Base-by-base conservation (phyloP, 2,329 filamentous ascomycete species). In the Aspergillus clavatus region DNA sequence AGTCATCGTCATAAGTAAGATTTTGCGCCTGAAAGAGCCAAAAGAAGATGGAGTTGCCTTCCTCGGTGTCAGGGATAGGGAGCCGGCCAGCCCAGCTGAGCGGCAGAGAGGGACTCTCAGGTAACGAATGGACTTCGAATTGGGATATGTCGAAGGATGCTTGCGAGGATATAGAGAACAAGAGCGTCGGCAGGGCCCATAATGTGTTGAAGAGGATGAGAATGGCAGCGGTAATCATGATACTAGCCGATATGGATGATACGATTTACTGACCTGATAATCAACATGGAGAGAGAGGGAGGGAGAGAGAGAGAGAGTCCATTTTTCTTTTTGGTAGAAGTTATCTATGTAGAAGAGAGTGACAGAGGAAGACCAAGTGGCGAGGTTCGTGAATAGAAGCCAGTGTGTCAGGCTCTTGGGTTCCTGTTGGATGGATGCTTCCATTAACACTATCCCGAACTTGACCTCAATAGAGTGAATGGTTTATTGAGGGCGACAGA, bases 1-100 rank as follows among this genome's bases (percentile, higher is more conserved):
- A 41, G 18, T 66, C 58, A 16, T 67, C 58, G 47, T 65, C 55
- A 12, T 66, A 60, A 7, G 37, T 37, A 6, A 38, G 19, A 18
- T 63, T 47, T 45, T 69, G 63, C 14, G 63, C 42, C 41, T 65
- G 48, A 42, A 68, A 64, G 3, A 68, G 49, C 65, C 65, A 69
- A 38, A 68, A 69, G 43, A 69, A 69, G 12, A 68, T 47, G 8
- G 58, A 47, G 37, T 66, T 66, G 12, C 60, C 64, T 8, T 51
- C 31, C 10, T 55, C 40, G 6, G 47, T 47, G 5, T 54, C 57
- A 3, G 62, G 63, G 19, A 68, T 55, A 16, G 57, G 53, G 27
- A 69, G 45, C 23, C 60, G 57, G 19, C 65, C 64, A 47, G 66
- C 62, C 66, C 63, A 68, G 46, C 60, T 68, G 22, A 50, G 31